Evolutionary conservation across 176 grass and related monocot species (phyloP).

Genomic region (Ampelocalamus luodianensis): DNA sequence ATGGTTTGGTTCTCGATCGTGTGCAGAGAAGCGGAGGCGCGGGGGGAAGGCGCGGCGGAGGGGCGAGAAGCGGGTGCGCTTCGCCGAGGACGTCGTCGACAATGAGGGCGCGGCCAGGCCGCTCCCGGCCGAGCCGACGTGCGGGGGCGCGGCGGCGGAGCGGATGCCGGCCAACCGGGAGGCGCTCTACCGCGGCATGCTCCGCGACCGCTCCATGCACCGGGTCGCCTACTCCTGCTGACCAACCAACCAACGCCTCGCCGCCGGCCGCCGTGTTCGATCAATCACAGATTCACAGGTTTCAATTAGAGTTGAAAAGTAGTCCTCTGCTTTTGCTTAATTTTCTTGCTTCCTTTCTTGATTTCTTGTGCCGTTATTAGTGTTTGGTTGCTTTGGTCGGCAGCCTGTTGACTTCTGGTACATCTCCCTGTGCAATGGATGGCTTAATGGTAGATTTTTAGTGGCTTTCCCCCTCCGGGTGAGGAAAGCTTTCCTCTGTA

Average conservation of each 20-base stretch:
- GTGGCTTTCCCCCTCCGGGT: background rate
- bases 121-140: slow-evolving; percentile 21
- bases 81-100: slow-evolving; percentile 73
- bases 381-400: slow-evolving; percentile 10
- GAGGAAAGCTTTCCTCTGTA: background rate
- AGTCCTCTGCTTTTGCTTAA: background rate
- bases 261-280: background rate
- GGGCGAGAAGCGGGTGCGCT: slow-evolving; percentile 67
- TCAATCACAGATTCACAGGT: background rate
- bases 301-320: background rate
- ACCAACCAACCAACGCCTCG: background rate
- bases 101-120: slow-evolving; percentile 45
- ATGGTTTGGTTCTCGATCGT: background rate
- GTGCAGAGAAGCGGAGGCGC: slow-evolving; percentile 47
- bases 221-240: slow-evolving; percentile 63
- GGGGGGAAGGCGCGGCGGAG: slow-evolving; percentile 37
- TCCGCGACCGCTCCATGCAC: slow-evolving; percentile 68
- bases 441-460: background rate
- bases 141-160: slow-evolving; percentile 29
- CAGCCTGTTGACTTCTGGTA: slow-evolving; percentile 29
- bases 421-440: background rate
- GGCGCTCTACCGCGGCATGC: slow-evolving; percentile 89
- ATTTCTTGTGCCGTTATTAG: background rate
- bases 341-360: background rate
- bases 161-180: slow-evolving; percentile 82